phyloP scores from a whole-genome alignment of 176 grass and related monocot genomes.

The Tuctoria greenei region DNA sequence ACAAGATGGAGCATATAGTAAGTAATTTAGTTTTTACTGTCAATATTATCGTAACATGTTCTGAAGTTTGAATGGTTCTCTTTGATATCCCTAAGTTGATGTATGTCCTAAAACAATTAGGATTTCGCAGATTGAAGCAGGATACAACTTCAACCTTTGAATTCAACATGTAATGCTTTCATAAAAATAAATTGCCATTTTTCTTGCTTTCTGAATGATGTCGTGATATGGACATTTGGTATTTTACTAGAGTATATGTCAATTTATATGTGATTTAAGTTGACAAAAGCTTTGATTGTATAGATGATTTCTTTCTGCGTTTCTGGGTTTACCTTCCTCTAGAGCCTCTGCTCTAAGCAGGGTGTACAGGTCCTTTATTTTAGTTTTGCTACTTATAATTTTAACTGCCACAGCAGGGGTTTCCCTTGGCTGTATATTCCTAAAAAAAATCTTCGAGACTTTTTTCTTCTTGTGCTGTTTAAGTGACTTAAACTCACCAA shows the following conservation, averaged over 20 bases:
- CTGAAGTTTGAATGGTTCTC: neutral
- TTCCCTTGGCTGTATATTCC: too few species aligned
- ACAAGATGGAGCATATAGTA: slow-evolving; percentile 95
- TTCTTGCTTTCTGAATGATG: neutral
- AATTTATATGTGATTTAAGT: neutral
- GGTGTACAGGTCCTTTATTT: too few species aligned
- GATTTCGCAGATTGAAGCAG: slow-evolving; percentile 13
- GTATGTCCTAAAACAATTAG: neutral
- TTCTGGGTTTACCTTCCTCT: too few species aligned
- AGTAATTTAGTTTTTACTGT: slow-evolving; percentile 38
- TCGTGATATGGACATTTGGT: neutral
- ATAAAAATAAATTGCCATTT: neutral
- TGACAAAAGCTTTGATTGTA: neutral
- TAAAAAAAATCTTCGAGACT: too few species aligned
- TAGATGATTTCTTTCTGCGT: neutral
- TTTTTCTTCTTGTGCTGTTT: too few species aligned
- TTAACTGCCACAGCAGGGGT: too few species aligned
- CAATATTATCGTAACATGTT: slow-evolving; percentile 1
- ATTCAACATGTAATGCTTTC: neutral
- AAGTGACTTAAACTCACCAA: slow-evolving; percentile 1
- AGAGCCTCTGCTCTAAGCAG: too few species aligned
- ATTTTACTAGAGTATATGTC: neutral
- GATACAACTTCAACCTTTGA: slow-evolving; percentile 10
- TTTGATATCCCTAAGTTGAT: neutral
- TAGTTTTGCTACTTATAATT: too few species aligned